Percentiles rank a stretch among this genome's conserved stretches.
These are phyloP conservation scores for Leccinum arenicola DNA, from an alignment of 768 basidiomycete genomes.

Conservation along the genomic window DNA sequence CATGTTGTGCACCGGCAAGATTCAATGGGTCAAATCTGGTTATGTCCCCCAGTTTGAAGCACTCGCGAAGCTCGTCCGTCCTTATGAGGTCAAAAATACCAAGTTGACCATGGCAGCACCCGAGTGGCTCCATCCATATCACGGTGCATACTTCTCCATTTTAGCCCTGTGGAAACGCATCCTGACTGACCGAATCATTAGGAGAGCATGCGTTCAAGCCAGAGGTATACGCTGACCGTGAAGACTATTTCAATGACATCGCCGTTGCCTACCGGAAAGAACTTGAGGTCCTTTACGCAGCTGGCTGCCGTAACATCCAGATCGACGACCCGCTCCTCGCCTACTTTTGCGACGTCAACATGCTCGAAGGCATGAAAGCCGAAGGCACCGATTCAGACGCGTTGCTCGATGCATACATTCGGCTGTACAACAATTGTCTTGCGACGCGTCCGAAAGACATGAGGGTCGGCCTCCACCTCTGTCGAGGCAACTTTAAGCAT, in stretches of 20 bases:
- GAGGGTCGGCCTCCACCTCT: conserved; percentile 42
- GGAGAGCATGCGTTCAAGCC: conserved; percentile 24
- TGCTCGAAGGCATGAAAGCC: conserved; percentile 54
- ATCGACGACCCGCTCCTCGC: conserved; percentile 47
- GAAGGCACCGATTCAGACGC: conserved; percentile 60
- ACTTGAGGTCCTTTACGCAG: conserved; percentile 42
- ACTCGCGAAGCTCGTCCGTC: conserved; percentile 53
- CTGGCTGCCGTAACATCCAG: conserved; percentile 43
- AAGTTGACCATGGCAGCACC: conserved; percentile 74
- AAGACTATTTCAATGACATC: conserved; percentile 49
- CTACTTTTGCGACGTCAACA: conserved; percentile 65
- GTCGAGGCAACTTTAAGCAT: conserved; percentile 37
- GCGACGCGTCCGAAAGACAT: conserved; percentile 37
- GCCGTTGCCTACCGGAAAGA: conserved; percentile 45
- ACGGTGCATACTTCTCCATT: conserved; percentile 39
- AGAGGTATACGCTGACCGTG: conserved; percentile 23
- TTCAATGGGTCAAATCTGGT: conserved; percentile 58
- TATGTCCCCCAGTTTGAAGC: conserved; percentile 63
- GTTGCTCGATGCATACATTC: conserved; percentile 59
- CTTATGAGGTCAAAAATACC: conserved; percentile 62
- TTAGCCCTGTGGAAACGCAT: background rate
- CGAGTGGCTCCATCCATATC: conserved; percentile 68
- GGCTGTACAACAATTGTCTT: conserved; percentile 39
- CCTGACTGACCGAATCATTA: background rate
- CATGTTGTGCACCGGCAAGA: conserved; percentile 48